Conservation (phyloP, 371 early-diverging fungal species). For the Actinomucor elegans region DNA sequence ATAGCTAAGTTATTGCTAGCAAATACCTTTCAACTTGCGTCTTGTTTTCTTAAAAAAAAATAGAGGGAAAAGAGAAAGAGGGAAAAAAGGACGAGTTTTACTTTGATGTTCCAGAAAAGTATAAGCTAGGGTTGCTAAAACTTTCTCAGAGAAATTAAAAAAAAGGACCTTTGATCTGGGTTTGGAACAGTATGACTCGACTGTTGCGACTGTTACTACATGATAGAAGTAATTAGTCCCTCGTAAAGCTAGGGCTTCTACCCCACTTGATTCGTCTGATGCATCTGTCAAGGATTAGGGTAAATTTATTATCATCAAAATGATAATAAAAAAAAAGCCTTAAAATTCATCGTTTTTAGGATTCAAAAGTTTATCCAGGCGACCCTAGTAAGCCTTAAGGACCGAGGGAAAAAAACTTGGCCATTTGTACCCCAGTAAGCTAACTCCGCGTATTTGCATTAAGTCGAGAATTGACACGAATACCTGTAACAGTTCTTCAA, state of each 20-base stretch:
- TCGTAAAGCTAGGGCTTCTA: neutral
- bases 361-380: neutral
- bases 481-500: too few relatives aligned
- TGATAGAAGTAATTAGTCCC: neutral
- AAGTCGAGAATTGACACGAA: too few relatives aligned
- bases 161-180: neutral
- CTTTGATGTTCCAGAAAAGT: neutral
- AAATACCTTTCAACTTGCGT: neutral
- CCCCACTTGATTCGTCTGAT: neutral
- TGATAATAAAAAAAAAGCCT: too few relatives aligned
- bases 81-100: neutral
- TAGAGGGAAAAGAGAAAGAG: neutral
- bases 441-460: too few relatives aligned
- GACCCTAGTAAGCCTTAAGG: too few relatives aligned
- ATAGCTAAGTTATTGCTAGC: neutral
- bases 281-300: neutral
- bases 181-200: neutral
- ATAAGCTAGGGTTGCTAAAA: neutral
- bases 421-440: too few relatives aligned
- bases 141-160: neutral
- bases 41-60: neutral
- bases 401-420: too few relatives aligned
- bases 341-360: slow-evolving; percentile 1
- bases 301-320: neutral
- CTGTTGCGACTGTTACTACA: neutral